These are phyloP conservation scores for Thoreauomyces humboldtii DNA, from an alignment of 192 early-diverging fungal species.

Conservation along the genomic window DNA sequence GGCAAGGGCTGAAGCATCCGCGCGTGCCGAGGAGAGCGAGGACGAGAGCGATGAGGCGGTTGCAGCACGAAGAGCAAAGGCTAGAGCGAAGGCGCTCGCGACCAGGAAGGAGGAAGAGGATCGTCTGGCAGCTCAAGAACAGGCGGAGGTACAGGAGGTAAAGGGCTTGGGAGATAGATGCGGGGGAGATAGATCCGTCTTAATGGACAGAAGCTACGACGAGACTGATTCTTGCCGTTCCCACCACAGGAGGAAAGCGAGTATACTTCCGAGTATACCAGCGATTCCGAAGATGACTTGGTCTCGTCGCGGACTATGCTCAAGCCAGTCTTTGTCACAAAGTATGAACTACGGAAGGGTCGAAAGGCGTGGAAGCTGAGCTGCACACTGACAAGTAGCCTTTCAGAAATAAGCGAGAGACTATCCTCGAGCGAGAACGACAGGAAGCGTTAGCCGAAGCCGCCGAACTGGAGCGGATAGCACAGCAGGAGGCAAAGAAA, in stretches of 20 bases:
- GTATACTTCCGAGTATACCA: constrained; percentile 58
- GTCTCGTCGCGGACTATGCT: constrained; percentile 58
- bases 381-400: neutral
- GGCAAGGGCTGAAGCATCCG: too few species aligned
- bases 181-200: neutral
- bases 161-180: neutral
- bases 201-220: neutral
- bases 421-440: constrained; percentile 56
- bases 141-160: constrained; percentile 24
- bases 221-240: neutral
- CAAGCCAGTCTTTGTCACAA: constrained; percentile 93
- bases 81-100: constrained; percentile 24
- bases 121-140: constrained; percentile 11
- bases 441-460: constrained; percentile 55
- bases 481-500: constrained; percentile 60
- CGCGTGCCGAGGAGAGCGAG: constrained; percentile 57
- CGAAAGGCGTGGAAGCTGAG: too few species aligned
- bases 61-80: constrained; percentile 37
- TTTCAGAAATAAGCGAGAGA: constrained; percentile 58
- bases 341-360: constrained; percentile 64
- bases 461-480: constrained; percentile 50
- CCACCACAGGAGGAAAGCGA: constrained; percentile 45
- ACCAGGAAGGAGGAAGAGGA: constrained; percentile 42
- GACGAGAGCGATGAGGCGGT: constrained; percentile 52
- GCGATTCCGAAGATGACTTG: constrained; percentile 57